These are phyloP conservation scores for Hanseniaspora sp. DNA, from an alignment of 1,139 yeast species.

Conservation along the genomic window DNA sequence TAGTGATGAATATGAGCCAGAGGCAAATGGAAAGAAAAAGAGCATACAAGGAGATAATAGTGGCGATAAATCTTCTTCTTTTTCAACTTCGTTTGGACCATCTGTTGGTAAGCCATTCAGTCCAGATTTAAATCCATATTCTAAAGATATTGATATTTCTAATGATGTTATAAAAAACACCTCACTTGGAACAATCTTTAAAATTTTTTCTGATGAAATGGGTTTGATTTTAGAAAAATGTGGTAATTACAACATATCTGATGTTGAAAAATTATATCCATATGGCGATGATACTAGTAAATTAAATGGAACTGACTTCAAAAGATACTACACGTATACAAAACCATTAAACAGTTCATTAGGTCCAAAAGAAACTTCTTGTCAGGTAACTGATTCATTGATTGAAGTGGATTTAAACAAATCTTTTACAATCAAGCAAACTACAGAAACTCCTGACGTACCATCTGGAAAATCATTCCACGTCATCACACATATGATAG, in stretches of 20 bases:
- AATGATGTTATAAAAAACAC: slow-evolving; percentile 54
- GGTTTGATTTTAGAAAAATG: slow-evolving; percentile 47
- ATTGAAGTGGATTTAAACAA: slow-evolving; percentile 52
- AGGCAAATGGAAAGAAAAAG: slow-evolving; percentile 20
- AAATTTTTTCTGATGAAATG: slow-evolving; percentile 57
- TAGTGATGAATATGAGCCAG: slow-evolving; percentile 21
- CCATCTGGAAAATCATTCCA: slow-evolving; percentile 83
- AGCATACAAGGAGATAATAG: slow-evolving; percentile 12
- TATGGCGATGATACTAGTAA: slow-evolving; percentile 35
- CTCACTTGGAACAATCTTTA: slow-evolving; percentile 67
- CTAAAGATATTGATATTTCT: slow-evolving; percentile 52
- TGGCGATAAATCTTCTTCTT: slow-evolving; percentile 16
- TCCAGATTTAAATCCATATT: slow-evolving; percentile 41
- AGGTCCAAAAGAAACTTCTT: slow-evolving; percentile 90
- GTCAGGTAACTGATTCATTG: slow-evolving; percentile 62
- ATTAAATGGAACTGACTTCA: slow-evolving; percentile 29
- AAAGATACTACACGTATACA: slow-evolving; percentile 49
- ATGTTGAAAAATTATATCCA: slow-evolving; percentile 51
- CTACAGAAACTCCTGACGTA: slow-evolving; percentile 81
- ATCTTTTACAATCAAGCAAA: slow-evolving; percentile 49
- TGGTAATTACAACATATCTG: slow-evolving; percentile 58
- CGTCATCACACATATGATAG: slow-evolving; percentile 53
- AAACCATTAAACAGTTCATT: slow-evolving; percentile 76
- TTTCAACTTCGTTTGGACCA: slow-evolving; percentile 15
- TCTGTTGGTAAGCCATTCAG: slow-evolving; percentile 43